Percentiles rank a stretch among this genome's conserved stretches.
These are phyloP conservation scores for Panus rudis DNA, from an alignment of 768 basidiomycete genomes.

Conservation along the genomic window DNA sequence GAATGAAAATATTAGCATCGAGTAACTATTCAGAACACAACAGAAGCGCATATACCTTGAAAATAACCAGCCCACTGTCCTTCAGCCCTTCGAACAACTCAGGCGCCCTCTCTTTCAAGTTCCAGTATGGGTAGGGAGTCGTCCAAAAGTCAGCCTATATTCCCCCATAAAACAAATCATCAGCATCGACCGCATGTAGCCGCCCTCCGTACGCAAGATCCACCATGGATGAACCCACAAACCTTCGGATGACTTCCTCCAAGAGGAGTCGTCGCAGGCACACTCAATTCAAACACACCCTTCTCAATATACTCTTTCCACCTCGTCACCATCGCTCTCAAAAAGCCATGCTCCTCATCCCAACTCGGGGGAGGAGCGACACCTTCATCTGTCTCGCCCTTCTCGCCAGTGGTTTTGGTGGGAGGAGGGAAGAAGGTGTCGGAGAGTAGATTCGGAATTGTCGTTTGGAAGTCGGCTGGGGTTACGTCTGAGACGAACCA, in stretches of 20 bases:
- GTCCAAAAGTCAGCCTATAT: conserved; percentile 59
- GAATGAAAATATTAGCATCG: conserved; percentile 2
- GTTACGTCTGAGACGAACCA: conserved; percentile 98
- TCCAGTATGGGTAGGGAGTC: conserved; percentile 67
- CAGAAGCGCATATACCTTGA: conserved; percentile 51
- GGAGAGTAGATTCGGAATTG: conserved; percentile 52
- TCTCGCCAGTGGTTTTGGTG: not conserved
- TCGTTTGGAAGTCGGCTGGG: conserved; percentile 69
- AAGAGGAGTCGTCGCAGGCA: conserved; percentile 50
- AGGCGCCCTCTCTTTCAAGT: conserved; percentile 49
- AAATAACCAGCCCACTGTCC: conserved; percentile 64
- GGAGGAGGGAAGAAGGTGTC: conserved; percentile 50
- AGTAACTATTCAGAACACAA: not conserved
- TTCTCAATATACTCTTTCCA: conserved; percentile 68
- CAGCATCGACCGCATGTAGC: not conserved
- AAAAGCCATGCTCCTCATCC: conserved; percentile 30
- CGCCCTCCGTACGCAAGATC: not conserved
- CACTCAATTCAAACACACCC: conserved; percentile 68
- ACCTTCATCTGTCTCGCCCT: conserved; percentile 6
- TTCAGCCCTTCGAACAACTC: conserved; percentile 45
- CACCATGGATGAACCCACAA: not conserved
- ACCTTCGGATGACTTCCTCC: conserved; percentile 37
- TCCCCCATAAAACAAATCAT: not conserved
- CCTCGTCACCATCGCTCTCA: conserved; percentile 55
- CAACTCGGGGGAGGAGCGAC: conserved; percentile 21